Base-by-base conservation (phyloP, 1,284 basidiomycete species). In the Afroboletus lepidellus region DNA sequence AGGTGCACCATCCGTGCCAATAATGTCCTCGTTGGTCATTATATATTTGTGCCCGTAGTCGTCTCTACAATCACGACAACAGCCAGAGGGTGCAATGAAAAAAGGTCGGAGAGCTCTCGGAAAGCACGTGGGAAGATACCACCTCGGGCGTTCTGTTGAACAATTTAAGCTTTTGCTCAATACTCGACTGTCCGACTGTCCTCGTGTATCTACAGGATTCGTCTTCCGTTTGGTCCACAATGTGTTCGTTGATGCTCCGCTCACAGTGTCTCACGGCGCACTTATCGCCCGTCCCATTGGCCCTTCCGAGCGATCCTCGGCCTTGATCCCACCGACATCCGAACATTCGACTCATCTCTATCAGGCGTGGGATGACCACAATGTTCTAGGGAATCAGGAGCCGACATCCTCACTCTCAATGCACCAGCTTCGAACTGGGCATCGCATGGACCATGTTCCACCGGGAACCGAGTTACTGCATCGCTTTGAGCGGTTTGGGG, bases 321-420 rank as follows among this genome's bases (percentile, higher is more conserved):
- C 29, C 8, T 32, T 32, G 29, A n/a, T 27, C 7, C 20, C 13
- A 3, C 41, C 32, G 29, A 29, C 20, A 83, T 78, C 46, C 89
- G 60, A 62, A 3, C 25, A 46, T 16, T 5, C 29, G 4, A n/a
- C 24, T 12, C 34, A 15, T 27, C 21, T 37, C 18, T 18, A 23
- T n/a, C 20, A 21, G 13, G 5, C 13, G 8, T 2, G 20, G 13
- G 13, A 29, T 13, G 23, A n/a, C n/a, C n/a, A n/a, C n/a, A n/a
- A n/a, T n/a, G n/a, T n/a, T n/a, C n/a, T n/a, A n/a, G n/a, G n/a
- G n/a, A n/a, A n/a, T n/a, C n/a, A n/a, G n/a, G n/a, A n/a, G n/a
- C n/a, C n/a, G n/a, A n/a, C n/a, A n/a, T n/a, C n/a, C n/a, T n/a
- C n/a, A n/a, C n/a, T n/a, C n/a, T n/a, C n/a, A n/a, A n/a, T n/a